These are phyloP conservation scores for Tulasnella sp. DNA, from an alignment of 768 basidiomycete genomes.

Conservation along the genomic window DNA sequence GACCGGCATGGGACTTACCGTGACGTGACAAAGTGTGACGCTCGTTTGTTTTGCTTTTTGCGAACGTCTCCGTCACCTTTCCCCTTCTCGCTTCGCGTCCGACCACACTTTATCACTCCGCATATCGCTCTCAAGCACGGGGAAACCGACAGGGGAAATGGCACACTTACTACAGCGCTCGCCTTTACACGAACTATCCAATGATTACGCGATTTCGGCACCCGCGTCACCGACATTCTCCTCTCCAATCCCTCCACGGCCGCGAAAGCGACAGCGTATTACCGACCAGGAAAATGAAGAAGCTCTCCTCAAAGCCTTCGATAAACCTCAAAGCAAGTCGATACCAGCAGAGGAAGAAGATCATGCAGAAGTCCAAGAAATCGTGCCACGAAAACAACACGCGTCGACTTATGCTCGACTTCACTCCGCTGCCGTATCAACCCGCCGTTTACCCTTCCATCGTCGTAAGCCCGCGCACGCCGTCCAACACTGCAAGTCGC, in stretches of 20 bases:
- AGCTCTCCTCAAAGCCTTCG: background rate
- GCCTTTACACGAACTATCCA: conserved; percentile 16
- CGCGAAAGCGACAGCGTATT: conserved; percentile 14
- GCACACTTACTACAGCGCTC: background rate
- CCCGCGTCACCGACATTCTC: conserved; percentile 20
- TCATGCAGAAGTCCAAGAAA: background rate
- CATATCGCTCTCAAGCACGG: background rate
- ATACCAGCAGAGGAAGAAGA: background rate
- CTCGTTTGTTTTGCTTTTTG: background rate
- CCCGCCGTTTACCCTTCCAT: background rate
- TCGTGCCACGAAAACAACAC: background rate
- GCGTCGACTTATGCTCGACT: background rate
- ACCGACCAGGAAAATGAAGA: conserved; percentile 13
- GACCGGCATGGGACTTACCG: background rate
- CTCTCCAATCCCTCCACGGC: background rate
- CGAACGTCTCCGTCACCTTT: conserved; percentile 1
- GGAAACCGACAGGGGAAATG: background rate
- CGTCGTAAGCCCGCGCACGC: background rate
- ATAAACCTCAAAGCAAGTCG: background rate
- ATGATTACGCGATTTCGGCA: background rate
- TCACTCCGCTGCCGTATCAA: background rate
- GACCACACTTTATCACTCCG: background rate
- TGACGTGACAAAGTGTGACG: conserved; percentile 1
- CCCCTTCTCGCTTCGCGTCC: background rate
- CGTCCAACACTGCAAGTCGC: background rate